Evolutionary conservation across 192 early-diverging fungal genomes (phyloP), one percentile per base, ranked within the genome.

Genomic region (Coemansia sp.): DNA sequence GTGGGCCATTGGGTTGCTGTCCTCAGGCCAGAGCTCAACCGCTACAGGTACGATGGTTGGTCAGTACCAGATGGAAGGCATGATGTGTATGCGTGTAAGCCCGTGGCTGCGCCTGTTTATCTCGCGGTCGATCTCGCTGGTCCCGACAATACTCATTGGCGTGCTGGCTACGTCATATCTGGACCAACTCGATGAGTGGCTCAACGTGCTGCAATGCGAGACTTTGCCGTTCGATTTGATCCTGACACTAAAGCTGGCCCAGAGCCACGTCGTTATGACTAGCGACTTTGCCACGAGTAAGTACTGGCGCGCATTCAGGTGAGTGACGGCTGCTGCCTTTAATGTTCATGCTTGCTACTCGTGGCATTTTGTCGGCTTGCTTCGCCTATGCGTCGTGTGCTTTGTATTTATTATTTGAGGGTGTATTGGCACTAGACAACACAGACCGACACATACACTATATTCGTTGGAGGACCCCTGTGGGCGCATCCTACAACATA

Each of bases 41-140:
- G 94, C 94, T 60, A 94, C 95, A 8, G 94, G 93, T 4, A 96
- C 95, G 16, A 83, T 96, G 78, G 95, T 93, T 1, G 95, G 95
- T 4, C 93, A 95, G 81, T 93, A 92, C 68, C 87, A 93, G 37
- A 93, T 94, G 84, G 90, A 94, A 54, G 93, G 93, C 11, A 94
- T 94, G 77, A 87, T 95, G 70, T 60, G 62, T 10, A 78, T 88
- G 44, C 74, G 74, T 2, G 79, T 88, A 5, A 88, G 86, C 48
- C 78, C 84, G 44, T 88, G 88, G 87, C 85, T 88, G 57, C 85
- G 89, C 16, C 67, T 88, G 63, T 84, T 86, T 19, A 73, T 89
- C 45, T 87, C 88, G 27, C 79, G 89, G 35, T 80, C 84, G 14
- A 78, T 89, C 42, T 87, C 89, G 14, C 72, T 91, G n/a, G 74